Evolutionary conservation across 768 basidiomycete genomes (phyloP), one percentile per base, ranked within the genome.

Genomic region (Saitozyma podzolica): DNA sequence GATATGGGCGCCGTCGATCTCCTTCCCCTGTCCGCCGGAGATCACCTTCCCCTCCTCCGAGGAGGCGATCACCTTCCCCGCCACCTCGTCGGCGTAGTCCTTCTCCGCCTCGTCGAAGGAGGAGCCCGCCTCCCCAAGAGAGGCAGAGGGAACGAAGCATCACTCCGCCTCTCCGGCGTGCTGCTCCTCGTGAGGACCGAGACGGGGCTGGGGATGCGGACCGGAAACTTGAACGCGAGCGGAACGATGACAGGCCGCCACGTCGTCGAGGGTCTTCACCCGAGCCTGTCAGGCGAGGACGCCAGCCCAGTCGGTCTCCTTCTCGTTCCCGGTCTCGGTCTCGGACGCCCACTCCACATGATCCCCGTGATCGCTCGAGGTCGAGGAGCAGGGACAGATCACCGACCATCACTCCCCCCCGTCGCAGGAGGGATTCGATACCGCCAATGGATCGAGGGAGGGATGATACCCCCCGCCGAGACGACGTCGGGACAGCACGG

Each of bases 331-430:
- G 66, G 20, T 65, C 68, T 16, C 57, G 64, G 14, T 68, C 71
- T 0, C 50, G 65, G 10, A 69, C 65, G 10, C 60, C 61, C 16
- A 56, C 63, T 7, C 67, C 65, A n/a, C 54, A 39, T 20, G 64
- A 58, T 61, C 58, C 51, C 9, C 16, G 58, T 14, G 52, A 47
- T 9, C 6, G 62, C n/a, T 54, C 51, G 29, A 29, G 29, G 29
- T 29, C 29, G 29, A 29, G 29, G 29, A 29, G 29, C 29, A 29
- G 29, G 29, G 29, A 29, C n/a, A 50, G 59, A 56, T 59, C 62
- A 8, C 59, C 68, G 10, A 67, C 58, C 11, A 56, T 63, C 45
- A 65, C 66, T 54, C 69, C 69, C 0, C 69, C 66, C 14, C 39
- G 55, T 50, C 52, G 66, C 19, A 40, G 61, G 62, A 62, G 17